phyloP scores from a whole-genome alignment of 1,139 yeast species.

The Trichomonascaceae sp. region DNA sequence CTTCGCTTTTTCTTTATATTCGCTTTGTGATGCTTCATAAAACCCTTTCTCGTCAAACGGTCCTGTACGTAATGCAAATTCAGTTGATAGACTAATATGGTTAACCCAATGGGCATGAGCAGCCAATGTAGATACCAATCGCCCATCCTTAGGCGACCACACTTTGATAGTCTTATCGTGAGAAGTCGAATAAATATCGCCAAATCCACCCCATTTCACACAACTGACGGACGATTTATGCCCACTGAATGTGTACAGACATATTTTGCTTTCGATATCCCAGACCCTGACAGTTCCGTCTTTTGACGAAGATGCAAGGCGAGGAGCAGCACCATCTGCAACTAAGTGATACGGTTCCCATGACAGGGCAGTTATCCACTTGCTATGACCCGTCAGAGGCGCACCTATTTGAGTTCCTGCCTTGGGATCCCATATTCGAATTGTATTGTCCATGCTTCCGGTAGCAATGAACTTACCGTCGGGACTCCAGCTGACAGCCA shows the following conservation, averaged over 20 bases:
- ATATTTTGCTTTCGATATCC: constrained; percentile 73
- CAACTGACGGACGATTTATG: constrained; percentile 88
- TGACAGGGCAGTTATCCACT: constrained; percentile 82
- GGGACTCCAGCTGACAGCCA: constrained; percentile 91
- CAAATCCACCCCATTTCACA: constrained; percentile 93
- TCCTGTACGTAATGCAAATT: constrained; percentile 78
- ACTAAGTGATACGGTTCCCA: constrained; percentile 95
- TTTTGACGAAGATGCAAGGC: constrained; percentile 83
- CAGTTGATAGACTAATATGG: constrained; percentile 87
- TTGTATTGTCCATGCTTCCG: constrained; percentile 90
- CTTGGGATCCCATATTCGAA: constrained; percentile 78
- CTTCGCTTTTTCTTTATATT: constrained; percentile 54
- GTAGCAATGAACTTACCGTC: constrained; percentile 90
- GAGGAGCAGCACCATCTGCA: constrained; percentile 56
- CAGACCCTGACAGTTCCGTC: constrained; percentile 88
- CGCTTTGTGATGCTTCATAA: constrained; percentile 38
- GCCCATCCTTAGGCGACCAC: constrained; percentile 83
- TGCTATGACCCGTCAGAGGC: constrained; percentile 71
- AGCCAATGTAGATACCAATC: constrained; percentile 69
- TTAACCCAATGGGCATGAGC: constrained; percentile 98
- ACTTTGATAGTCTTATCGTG: constrained; percentile 92
- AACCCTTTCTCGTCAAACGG: constrained; percentile 62
- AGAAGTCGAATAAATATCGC: constrained; percentile 80
- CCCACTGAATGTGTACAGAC: constrained; percentile 72
- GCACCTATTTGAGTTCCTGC: constrained; percentile 72